Percentiles rank a stretch among this genome's conserved stretches.
These are phyloP conservation scores for Cyberlindnera veronae DNA, from an alignment of 805 yeast genomes.

Conservation along the genomic window DNA sequence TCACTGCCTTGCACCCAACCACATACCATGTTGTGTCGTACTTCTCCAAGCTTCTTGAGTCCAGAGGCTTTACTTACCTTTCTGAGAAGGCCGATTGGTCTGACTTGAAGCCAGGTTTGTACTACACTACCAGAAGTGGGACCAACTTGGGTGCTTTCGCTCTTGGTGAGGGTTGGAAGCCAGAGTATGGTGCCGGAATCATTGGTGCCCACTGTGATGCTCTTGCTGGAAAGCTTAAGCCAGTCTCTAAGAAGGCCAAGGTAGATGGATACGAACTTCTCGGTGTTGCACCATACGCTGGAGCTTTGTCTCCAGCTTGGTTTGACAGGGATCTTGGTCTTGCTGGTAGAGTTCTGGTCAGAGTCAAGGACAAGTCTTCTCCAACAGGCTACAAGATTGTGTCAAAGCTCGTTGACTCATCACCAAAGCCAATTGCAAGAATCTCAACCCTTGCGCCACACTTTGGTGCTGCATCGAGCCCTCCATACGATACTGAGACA, in stretches of 20 bases:
- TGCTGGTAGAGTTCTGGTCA: constrained; percentile 71
- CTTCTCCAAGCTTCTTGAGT: constrained; percentile 45
- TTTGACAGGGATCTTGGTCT: constrained; percentile 84
- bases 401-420: constrained; percentile 48
- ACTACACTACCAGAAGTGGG: constrained; percentile 67
- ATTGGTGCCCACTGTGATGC: constrained; percentile 79
- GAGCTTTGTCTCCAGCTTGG: constrained; percentile 63
- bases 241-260: constrained; percentile 54
- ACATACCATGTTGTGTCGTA: constrained; percentile 64
- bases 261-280: constrained; percentile 74
- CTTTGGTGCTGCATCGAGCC: constrained; percentile 66
- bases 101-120: constrained; percentile 45
- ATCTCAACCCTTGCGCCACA: constrained; percentile 87
- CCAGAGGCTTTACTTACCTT: constrained; percentile 61
- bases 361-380: constrained; percentile 31
- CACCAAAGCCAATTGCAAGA: constrained; percentile 71
- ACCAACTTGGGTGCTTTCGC: constrained; percentile 66
- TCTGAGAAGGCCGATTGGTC: constrained; percentile 52
- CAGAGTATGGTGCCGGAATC: constrained; percentile 62
- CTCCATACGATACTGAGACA: constrained; percentile 75
- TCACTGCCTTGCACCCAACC: constrained; percentile 72
- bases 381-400: constrained; percentile 32
- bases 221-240: constrained; percentile 65
- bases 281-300: constrained; percentile 84
- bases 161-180: constrained; percentile 63